Conservation (phyloP, 2,329 filamentous ascomycete genomes). For the Pseudocercospora pini-densiflorae region DNA sequence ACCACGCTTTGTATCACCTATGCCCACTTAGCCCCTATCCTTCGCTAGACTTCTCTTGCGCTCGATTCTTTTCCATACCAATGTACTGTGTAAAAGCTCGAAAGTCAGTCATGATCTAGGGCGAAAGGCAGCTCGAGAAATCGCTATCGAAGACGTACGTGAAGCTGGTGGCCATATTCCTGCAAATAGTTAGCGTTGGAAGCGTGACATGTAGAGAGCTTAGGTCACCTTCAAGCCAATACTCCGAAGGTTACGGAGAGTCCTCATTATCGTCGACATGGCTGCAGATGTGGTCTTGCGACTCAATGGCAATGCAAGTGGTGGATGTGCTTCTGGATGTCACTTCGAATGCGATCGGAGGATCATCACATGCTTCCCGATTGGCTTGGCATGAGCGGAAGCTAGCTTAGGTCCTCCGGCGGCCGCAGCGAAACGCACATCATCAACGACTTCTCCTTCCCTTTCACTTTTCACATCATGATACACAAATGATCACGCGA, state of each 20-base stretch:
- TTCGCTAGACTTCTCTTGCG: background rate
- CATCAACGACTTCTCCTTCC: background rate
- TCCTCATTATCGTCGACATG: slow-evolving; percentile 93
- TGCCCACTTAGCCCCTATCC: slow-evolving; percentile 36
- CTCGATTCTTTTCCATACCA: slow-evolving; percentile 33
- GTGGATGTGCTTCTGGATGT: background rate
- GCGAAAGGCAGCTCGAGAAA: slow-evolving; percentile 13
- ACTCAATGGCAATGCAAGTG: slow-evolving; percentile 8
- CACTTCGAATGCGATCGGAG: slow-evolving; percentile 1
- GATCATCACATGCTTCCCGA: background rate
- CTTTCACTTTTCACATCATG: slow-evolving; percentile 19
- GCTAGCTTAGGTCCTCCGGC: background rate
- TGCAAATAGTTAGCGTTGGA: slow-evolving; percentile 50
- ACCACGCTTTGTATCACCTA: slow-evolving; percentile 96
- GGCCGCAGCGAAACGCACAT: background rate
- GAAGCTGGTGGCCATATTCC: slow-evolving; percentile 92
- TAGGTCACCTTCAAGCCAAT: slow-evolving; percentile 78
- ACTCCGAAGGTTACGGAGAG: slow-evolving; percentile 82
- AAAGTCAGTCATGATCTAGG: slow-evolving; percentile 23
- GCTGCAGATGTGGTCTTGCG: slow-evolving; percentile 40
- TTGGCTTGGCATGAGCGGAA: background rate
- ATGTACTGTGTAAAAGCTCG: slow-evolving; percentile 38
- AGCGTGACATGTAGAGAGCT: background rate
- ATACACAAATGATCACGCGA: slow-evolving; percentile 35
- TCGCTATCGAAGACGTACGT: slow-evolving; percentile 64